Conservation (phyloP, 2,329 filamentous ascomycete genomes). For the Ophiostoma tasmaniense region DNA sequence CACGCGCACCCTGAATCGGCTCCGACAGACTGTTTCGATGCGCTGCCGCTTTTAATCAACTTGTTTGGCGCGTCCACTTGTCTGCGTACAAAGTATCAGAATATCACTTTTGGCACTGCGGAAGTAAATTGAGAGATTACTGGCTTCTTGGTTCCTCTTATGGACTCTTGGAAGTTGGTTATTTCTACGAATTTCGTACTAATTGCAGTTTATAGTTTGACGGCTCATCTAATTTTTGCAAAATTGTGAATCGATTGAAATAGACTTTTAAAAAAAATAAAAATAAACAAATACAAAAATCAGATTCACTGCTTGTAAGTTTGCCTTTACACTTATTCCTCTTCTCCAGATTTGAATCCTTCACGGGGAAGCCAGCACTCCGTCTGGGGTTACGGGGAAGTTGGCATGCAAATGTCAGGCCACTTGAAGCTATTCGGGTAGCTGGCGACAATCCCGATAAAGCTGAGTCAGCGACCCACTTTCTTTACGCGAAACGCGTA, state of each 20-base stretch:
- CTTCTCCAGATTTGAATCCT: background rate
- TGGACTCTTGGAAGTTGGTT: too few species aligned
- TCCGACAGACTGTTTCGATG: background rate
- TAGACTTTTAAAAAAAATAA: background rate
- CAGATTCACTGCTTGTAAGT: background rate
- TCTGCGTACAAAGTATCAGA: background rate
- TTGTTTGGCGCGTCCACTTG: background rate
- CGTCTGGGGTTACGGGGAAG: background rate
- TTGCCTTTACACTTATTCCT: constrained; percentile 4
- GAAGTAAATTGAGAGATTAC: background rate
- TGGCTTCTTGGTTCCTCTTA: too few species aligned
- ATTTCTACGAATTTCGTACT: too few species aligned
- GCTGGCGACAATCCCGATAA: background rate
- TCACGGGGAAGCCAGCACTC: background rate
- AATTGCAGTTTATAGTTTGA: too few species aligned
- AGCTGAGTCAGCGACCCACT: too few species aligned
- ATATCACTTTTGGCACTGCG: background rate
- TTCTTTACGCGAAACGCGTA: too few species aligned
- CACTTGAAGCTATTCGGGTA: background rate
- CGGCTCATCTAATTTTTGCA: background rate
- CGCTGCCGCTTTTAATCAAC: constrained; percentile 3
- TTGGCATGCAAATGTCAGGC: background rate
- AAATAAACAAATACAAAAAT: background rate
- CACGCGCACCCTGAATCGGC: constrained; percentile 3
- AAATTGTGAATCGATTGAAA: background rate